These are phyloP conservation scores for Scenedesmus sp. DNA, from an alignment of 163 green algal genomes.

Conservation along the genomic window DNA sequence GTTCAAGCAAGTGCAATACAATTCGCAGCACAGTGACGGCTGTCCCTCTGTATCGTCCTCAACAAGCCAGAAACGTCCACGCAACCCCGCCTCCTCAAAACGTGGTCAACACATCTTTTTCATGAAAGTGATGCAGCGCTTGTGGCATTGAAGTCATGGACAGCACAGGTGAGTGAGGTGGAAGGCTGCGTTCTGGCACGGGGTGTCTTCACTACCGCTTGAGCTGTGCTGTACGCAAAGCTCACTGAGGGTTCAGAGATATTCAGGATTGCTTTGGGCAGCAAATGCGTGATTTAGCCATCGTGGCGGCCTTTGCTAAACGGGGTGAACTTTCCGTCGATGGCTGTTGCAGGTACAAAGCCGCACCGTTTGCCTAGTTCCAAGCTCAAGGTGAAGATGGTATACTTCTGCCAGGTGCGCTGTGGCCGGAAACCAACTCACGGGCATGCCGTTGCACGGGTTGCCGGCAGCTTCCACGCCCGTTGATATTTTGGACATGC, in stretches of 20 bases:
- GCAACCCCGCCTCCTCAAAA: no score
- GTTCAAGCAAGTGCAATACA: no score
- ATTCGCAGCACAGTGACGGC: no score
- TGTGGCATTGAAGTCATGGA: not conserved
- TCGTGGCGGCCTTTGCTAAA: not conserved
- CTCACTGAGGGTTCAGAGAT: no score
- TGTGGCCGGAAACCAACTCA: not conserved
- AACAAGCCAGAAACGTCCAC: no score
- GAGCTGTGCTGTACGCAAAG: not conserved
- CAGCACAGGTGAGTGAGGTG: not conserved
- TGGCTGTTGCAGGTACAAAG: not conserved
- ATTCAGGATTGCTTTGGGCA: not conserved
- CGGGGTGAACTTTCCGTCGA: not conserved
- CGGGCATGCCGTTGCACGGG: not conserved
- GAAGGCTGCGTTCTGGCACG: not conserved
- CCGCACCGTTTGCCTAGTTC: not conserved
- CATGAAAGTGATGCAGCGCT: no score
- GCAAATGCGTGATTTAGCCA: not conserved
- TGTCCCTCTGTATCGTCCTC: no score
- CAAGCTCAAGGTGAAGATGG: not conserved
- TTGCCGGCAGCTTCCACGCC: not conserved
- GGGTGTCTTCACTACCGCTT: not conserved
- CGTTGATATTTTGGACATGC: not conserved
- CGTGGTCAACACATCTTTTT: no score
- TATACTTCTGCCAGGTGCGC: not conserved